Conservation (phyloP, 2,329 filamentous ascomycete species). For the Cordyceps pruinosa region DNA sequence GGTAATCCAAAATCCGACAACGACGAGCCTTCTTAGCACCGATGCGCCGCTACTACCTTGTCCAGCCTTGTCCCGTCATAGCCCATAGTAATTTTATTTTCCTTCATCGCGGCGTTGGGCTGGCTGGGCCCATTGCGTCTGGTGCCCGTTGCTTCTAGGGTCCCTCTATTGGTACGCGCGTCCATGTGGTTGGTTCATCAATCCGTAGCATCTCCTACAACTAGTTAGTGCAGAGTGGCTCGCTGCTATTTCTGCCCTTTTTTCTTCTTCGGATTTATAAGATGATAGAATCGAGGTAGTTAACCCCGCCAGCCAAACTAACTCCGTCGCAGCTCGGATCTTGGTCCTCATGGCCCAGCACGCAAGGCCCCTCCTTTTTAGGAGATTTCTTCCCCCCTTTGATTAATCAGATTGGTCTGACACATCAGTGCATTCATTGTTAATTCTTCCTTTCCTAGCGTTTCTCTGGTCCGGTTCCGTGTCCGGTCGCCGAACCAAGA, state of each 20-base stretch:
- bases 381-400: background rate
- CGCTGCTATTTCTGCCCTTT: background rate
- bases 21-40: background rate
- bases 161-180: too few species aligned
- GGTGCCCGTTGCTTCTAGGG: too few species aligned
- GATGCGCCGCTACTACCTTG: background rate
- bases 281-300: background rate
- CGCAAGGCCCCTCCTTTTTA: background rate
- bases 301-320: background rate
- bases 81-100: background rate
- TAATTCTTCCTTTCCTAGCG: background rate
- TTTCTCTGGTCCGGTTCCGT: background rate
- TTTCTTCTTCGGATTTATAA: slow-evolving; percentile 1
- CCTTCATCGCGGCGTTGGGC: background rate
- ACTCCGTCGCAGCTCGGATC: slow-evolving; percentile 1
- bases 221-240: background rate
- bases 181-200: too few species aligned
- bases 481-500: background rate
- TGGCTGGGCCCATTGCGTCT: too few species aligned
- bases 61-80: background rate
- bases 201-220: background rate
- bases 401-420: slow-evolving; percentile 1
- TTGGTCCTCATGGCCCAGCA: background rate
- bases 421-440: background rate
- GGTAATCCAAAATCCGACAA: slow-evolving; percentile 1